Percentiles rank a stretch among this genome's conserved stretches.
Evolutionary conservation across 352 stramenopile genomes (phyloP).

Genomic region (Pythium scleroteichum): DNA sequence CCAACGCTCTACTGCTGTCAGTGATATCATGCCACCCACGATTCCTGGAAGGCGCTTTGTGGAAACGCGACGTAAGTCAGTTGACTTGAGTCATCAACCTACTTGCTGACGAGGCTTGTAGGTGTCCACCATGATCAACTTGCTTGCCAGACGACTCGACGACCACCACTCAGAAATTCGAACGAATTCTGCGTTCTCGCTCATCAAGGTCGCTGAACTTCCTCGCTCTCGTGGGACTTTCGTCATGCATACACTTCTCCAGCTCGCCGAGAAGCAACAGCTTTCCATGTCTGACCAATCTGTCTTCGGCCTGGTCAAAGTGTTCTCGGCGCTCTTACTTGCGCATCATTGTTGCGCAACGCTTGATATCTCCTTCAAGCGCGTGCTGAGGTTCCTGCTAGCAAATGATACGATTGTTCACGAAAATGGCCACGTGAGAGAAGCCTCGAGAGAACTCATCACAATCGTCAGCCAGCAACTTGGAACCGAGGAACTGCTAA

Average conservation of each 20-base stretch:
- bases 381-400: constrained; percentile 42
- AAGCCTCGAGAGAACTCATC: constrained; percentile 41
- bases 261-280: not conserved
- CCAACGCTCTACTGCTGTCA: constrained; percentile 20
- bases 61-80: constrained; percentile 26
- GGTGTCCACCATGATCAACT: constrained; percentile 19
- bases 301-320: constrained; percentile 42
- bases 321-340: constrained; percentile 37
- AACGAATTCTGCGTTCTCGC: constrained; percentile 36
- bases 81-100: not conserved
- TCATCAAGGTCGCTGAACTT: constrained; percentile 39
- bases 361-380: constrained; percentile 43
- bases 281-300: constrained; percentile 24
- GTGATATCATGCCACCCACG: constrained; percentile 14
- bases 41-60: constrained; percentile 21
- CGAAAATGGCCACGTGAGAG: constrained; percentile 40
- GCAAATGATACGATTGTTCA: constrained; percentile 34
- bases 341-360: constrained; percentile 52
- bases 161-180: constrained; percentile 27
- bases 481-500: constrained; percentile 27
- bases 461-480: constrained; percentile 39
- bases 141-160: constrained; percentile 23
- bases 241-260: constrained; percentile 37
- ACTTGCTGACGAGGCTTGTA: constrained; percentile 9
- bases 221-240: constrained; percentile 38